Evolutionary conservation across 2,329 filamentous ascomycete genomes (phyloP).

Genomic region (Sclerotinia borealis): DNA sequence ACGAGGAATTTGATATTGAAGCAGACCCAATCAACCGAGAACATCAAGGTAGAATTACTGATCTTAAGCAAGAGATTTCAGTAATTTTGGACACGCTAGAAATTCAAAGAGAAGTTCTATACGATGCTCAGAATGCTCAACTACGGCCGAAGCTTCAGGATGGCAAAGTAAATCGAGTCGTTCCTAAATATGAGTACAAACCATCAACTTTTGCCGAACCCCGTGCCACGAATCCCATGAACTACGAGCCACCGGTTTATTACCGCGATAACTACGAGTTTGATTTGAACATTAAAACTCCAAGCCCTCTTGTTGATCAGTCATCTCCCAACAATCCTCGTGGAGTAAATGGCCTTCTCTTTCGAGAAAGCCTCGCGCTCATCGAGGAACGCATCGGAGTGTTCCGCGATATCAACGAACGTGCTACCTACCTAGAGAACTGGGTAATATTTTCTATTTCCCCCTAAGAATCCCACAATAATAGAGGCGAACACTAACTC

Average conservation of each 20-base stretch:
- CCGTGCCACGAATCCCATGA: background rate
- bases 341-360: slow-evolving; percentile 21
- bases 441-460: slow-evolving; percentile 12
- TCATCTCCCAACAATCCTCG: slow-evolving; percentile 2
- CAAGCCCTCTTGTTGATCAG: background rate
- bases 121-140: background rate
- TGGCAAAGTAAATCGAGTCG: background rate
- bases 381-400: slow-evolving; percentile 19
- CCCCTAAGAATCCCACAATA: background rate
- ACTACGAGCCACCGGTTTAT: background rate
- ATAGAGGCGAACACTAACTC: background rate
- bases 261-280: background rate
- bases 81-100: slow-evolving; percentile 21
- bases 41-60: slow-evolving; percentile 22
- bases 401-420: slow-evolving; percentile 20
- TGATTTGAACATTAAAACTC: background rate
- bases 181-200: background rate
- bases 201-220: background rate
- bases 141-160: background rate
- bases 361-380: slow-evolving; percentile 17
- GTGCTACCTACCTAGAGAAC: slow-evolving; percentile 17
- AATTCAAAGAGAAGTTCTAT: slow-evolving; percentile 14
- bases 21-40: slow-evolving; percentile 20
- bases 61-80: slow-evolving; percentile 23
- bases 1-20: slow-evolving; percentile 21